phyloP scores from a whole-genome alignment of 495 filamentous ascomycete species.

The Aspergillus diversus region DNA sequence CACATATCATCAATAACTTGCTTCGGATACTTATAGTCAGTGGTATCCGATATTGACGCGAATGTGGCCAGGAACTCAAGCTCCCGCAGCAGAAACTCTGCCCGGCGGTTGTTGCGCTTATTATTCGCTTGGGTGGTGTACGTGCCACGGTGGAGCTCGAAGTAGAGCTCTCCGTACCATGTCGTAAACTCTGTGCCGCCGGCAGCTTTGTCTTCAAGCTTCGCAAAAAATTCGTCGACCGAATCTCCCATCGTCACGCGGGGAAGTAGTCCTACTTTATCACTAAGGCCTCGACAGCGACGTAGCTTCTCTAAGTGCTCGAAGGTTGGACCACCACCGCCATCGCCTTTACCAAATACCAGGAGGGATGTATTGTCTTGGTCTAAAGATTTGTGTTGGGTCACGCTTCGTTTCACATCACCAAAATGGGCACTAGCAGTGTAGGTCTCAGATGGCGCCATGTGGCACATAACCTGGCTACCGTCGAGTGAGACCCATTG shows the following conservation, averaged over 20 bases:
- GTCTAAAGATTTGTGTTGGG: constrained; percentile 94
- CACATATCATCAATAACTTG: constrained; percentile 89
- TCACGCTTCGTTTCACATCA: constrained; percentile 86
- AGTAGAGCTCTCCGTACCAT: constrained; percentile 98
- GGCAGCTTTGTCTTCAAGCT: constrained; percentile 70
- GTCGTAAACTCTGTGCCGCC: constrained; percentile 82
- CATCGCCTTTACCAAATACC: constrained; percentile 95
- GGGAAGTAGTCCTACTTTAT: constrained; percentile 80
- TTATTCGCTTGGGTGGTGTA: constrained; percentile 98
- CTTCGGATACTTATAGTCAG: constrained; percentile 85
- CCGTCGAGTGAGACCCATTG: constrained; percentile 96
- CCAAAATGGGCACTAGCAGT: constrained; percentile 95
- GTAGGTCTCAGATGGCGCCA: constrained; percentile 93
- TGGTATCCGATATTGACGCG: constrained; percentile 68
- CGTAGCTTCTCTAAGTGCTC: constrained; percentile 92
- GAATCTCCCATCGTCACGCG: constrained; percentile 87
- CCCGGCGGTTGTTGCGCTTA: constrained; percentile 87
- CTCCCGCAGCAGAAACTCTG: constrained; percentile 83
- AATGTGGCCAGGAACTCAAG: constrained; percentile 88
- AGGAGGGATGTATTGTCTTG: constrained; percentile 85
- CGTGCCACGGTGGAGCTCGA: constrained; percentile 93
- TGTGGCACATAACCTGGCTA: constrained; percentile 95
- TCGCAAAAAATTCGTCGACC: constrained; percentile 95
- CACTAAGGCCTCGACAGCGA: constrained; percentile 90
- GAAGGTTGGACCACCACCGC: constrained; percentile 93